Base-by-base conservation (phyloP, 2,329 filamentous ascomycete species). In the Colletotrichum tabaci region DNA sequence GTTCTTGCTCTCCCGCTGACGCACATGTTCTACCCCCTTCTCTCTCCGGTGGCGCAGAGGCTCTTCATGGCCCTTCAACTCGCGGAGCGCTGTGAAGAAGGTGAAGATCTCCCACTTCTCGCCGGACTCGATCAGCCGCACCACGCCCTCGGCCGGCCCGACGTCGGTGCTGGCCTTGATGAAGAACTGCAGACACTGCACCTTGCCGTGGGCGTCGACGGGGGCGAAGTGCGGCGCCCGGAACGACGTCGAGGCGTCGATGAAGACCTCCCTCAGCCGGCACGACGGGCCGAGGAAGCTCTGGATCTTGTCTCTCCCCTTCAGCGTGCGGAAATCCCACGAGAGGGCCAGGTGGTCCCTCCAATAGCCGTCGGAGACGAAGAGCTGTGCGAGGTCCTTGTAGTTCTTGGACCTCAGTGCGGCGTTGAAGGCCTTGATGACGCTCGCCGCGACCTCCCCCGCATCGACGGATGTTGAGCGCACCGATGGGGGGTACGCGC, bases 261-360 rank as follows among this genome's bases (percentile, higher is more conserved):
- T 75, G 1, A 82, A 76, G 0, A 91, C 67, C 15, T 80, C 81
- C 12, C 79, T 80, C 1, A 90, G 74, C 0, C 83, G 80, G 44
- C 65, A 47, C 77, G 69, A 0, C 13, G 21, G 26, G 47, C 13
- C n/a, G 38, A 89, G 75, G 61, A 86, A 87, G 0, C 77, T 72
- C 0, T 73, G 74, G 47, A 89, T 84, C 35, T 80, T 79, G 0
- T 77, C 74, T 0, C 82, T 79, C 0, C 84, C 83, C n/a, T 87
- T 82, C 0, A 88, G 76, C 15, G 69, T 72, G 66, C 84, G 86
- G 56, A 89, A 85, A 50, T 87, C 84, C 89, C 88, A 91, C 0
- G 87, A 84, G 1, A 91, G 77, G 23, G 84, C 85, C 0, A 91
- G 80, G 53, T 90, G 87, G 74, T 91, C 89, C 10, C 89, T 84